Base-by-base conservation (phyloP, 495 filamentous ascomycete species). In the Podospora pseudoanserina region DNA sequence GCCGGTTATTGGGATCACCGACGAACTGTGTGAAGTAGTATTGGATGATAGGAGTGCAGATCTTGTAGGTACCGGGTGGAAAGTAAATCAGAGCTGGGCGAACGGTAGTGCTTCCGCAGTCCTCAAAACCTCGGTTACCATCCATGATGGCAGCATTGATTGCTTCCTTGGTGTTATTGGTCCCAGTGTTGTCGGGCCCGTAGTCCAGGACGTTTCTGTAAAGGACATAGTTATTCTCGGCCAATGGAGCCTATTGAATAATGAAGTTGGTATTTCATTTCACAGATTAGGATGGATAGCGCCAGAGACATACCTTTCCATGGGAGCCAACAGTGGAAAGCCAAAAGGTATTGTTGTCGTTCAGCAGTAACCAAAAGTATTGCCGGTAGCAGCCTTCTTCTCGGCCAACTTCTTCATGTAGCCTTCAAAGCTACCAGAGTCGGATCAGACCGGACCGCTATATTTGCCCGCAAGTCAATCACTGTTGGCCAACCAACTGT, bases 121-220 rank as follows among this genome's bases (percentile, higher is more conserved):
- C 85, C 69, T 81, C 73, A 55, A 88, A 90, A 72, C 92, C 95
- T 27, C 92, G 91, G 66, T 82, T 81, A 16, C 91, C 90, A 59
- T 86, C 85, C 4, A 84, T 82, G 59, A 95, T 90, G 15, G 92
- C 92, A 56, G 80, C 76, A 75, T 94, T 94, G 80, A 96, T 92
- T 1, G 92, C 91, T 28, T 77, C 87, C 1, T 90, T 91, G 71
- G 94, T 91, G 75, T 96, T 91, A 2, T 7, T 30, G 19, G 19
- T 18, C 1, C 65, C 58, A 2, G 30, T 28, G 62, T 65, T 68
- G 15, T 65, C 62, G 53, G 69, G 66, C 1, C 59, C 53, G 30
- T 60, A 67, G 26, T 66, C 60, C 16, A 58, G 1, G 1, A 68
- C 69, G 20, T 65, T 58, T 16, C 69, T 61, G 49, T 60, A 60